Base-by-base conservation (phyloP, 2,329 filamentous ascomycete species). In the Podosphaera fusca region DNA sequence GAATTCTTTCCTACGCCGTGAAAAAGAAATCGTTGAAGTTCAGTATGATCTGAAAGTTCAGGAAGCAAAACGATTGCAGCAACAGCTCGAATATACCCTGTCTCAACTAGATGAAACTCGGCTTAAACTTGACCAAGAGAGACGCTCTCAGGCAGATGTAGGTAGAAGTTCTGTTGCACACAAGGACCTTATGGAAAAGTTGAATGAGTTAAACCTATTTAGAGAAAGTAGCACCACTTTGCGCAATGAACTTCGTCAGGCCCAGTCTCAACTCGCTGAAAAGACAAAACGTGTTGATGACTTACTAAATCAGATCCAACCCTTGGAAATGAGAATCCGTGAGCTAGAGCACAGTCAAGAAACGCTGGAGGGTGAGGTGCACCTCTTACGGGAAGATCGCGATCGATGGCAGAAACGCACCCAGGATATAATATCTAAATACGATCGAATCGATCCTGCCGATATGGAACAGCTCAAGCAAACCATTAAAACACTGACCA, bases 21-120 rank as follows among this genome's bases (percentile, higher is more conserved):
- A 98, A 71, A 98, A 96, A 73, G 92, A 96, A 67, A 96, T 98
- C 62, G 78, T 95, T 7, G 90, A 98, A 64, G 87, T 95, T n/a
- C 90, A 96, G 66, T 85, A 88, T 64, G 89, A 95, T 63, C 75
- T 96, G 50, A 89, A 90, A 64, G 76, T 82, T 0, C 87, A 94
- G 64, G 92, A 98, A 70, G 77, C 81, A 56, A 94, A 94, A 70
- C 81, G 92, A 56, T 71, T 95, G 47, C 86, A 90, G 65, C 87
- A 95, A 64, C 88, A 96, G 66, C 77, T 95, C 31, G 84, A 94
- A 55, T 89, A 95, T 67, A 77, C 83, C 7, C 87, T 92, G 64
- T 80, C 80, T 30, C 87, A 96, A 67, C 80, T 98, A 6, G 92
- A 98, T 60, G 88, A 95, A 63, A 79, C 84, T 5, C 81, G 86